These are phyloP conservation scores for Vaccinium darrowii DNA, from an alignment of 148 eudicot genomes.

Conservation along the genomic window DNA sequence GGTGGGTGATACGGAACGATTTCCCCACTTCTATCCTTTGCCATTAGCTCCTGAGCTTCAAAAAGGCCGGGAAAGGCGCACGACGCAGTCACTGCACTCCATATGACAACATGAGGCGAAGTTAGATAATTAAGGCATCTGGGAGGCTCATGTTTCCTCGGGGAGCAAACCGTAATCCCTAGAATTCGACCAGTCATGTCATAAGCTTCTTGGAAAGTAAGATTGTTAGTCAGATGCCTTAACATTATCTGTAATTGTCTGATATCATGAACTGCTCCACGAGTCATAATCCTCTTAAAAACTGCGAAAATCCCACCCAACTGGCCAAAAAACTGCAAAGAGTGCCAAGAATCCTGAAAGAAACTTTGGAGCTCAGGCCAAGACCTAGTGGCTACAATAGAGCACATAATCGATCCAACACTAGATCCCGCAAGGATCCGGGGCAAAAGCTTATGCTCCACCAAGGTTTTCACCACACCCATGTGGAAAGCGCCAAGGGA, in stretches of 20 bases:
- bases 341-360: conserved; percentile 87
- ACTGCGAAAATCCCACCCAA: conserved; percentile 77
- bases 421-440: conserved; percentile 92
- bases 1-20: conserved; percentile 97
- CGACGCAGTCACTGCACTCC: conserved; percentile 99
- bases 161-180: conserved; percentile 93
- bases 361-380: conserved; percentile 98
- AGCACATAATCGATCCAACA: conserved; percentile 91
- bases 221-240: conserved; percentile 77
- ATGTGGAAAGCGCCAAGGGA: conserved; percentile 91
- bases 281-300: conserved; percentile 73
- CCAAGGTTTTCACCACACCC: conserved; percentile 89
- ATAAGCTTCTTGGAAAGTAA: conserved; percentile 94
- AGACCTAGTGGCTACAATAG: conserved; percentile 79
- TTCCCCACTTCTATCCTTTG: conserved; percentile 82
- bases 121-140: conserved; percentile 93
- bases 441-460: conserved; percentile 89
- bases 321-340: conserved; percentile 87
- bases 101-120: conserved; percentile 95
- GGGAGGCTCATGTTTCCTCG: conserved; percentile 93
- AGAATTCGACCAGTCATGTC: conserved; percentile 92
- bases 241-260: conserved; percentile 80
- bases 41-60: conserved; percentile 99
- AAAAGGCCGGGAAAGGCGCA: conserved; percentile 99
- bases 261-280: conserved; percentile 89